Evolutionary conservation across 805 yeast species (phyloP), one percentile per base, ranked within the genome.

Genomic region (Candida khao-thaluensis): DNA sequence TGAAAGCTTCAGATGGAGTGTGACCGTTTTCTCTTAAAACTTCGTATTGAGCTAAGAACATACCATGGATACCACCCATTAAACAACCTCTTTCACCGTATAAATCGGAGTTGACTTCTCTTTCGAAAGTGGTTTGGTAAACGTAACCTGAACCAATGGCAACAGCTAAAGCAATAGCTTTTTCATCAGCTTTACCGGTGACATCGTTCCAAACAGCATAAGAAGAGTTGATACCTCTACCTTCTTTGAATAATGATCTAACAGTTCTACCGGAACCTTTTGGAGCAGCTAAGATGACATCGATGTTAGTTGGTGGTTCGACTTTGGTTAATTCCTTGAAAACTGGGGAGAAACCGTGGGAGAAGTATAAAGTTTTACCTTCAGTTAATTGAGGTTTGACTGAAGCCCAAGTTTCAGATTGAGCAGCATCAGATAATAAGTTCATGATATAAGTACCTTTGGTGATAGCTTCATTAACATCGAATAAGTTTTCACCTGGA

Each of bases 1-100:
- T 93, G 90, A 93, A 93, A 60, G 99, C 98, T 80, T 93, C 99
- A 47, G 97, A 88, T 77, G 99, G 99, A 53, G 97, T 79, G 83
- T 93, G 99, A 54, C 99, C 99, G 69, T 95, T 89, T 79, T 91
- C 98, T 79, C 99, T 90, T 71, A 93, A 83, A 49, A 93, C 99
- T 76, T 93, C 99, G 81, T 93, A 93, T 79, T 93, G 99, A 58
- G 99, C 99, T 64, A 93, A 82, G 93, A 93, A 93, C 98, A 93
- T 93, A 82, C 99, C 99, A 80, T 93, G 99, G 79, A 93, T 91
- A 82, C 98, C 98, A 71, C 98, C 99, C 99, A 91, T 93, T 59
- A 93, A 79, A 77, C 98, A 93, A 68, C 99, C 99, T 81, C 99
- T 88, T 82, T 93, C 99, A 77, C 99, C 99, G 79, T 93, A 93